Evolutionary conservation across 176 grass and related monocot genomes (phyloP).

Genomic region (Oryza coarctata): DNA sequence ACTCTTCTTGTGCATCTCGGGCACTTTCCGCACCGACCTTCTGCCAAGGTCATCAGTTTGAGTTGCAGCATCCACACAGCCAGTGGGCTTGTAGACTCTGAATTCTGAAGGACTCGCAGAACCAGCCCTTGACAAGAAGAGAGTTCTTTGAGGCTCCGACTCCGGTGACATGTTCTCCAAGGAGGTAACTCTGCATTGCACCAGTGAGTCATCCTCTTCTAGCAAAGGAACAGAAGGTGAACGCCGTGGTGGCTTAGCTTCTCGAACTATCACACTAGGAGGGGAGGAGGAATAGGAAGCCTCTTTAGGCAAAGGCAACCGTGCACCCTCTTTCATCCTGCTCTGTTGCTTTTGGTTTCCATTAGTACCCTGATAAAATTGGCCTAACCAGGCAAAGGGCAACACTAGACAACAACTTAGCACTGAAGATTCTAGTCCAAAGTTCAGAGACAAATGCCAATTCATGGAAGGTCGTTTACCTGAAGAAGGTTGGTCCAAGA

Average conservation of each 20-base stretch:
- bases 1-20: constrained; percentile 40
- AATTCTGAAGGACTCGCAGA: constrained; percentile 42
- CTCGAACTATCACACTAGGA: constrained; percentile 47
- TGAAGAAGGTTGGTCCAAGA: constrained; percentile 64
- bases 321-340: constrained; percentile 37
- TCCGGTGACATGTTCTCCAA: constrained; percentile 41
- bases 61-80: constrained; percentile 67
- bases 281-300: constrained; percentile 59
- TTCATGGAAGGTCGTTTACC: constrained; percentile 30
- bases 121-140: constrained; percentile 23
- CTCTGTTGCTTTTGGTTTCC: constrained; percentile 56
- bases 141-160: constrained; percentile 20
- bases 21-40: constrained; percentile 18
- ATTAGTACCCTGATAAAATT: constrained; percentile 42
- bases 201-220: constrained; percentile 54
- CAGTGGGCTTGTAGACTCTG: constrained; percentile 49
- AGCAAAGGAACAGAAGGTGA: constrained; percentile 41
- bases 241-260: constrained; percentile 42
- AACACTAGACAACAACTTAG: neutral
- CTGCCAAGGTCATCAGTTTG: constrained; percentile 69
- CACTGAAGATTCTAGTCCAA: neutral
- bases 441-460: constrained; percentile 7
- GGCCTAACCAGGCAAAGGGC: constrained; percentile 38
- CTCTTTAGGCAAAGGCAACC: constrained; percentile 47
- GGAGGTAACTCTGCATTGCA: constrained; percentile 23